phyloP scores from a whole-genome alignment of 1,139 yeast species.

The Wickerhamiella infanticola region DNA sequence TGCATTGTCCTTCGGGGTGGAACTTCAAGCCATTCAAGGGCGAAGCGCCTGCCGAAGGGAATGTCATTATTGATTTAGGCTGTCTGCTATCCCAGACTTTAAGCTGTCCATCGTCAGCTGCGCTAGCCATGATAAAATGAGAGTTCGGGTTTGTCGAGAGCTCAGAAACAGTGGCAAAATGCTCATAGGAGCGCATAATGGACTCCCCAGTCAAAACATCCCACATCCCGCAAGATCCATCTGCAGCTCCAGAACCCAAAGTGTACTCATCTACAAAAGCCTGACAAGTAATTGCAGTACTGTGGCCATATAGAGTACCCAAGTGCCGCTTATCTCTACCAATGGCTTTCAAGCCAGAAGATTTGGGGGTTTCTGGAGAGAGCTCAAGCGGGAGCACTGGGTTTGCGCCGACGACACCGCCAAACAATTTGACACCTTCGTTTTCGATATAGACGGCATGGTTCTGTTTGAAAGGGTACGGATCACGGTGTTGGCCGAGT shows the following conservation, averaged over 20 bases:
- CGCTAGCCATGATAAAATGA: background rate
- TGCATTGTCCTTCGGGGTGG: slow-evolving; percentile 2
- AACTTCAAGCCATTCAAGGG: background rate
- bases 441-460: background rate
- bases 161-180: slow-evolving; percentile 1
- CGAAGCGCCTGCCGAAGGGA: background rate
- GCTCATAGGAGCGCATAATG: slow-evolving; percentile 1
- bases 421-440: background rate
- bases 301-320: slow-evolving; percentile 5
- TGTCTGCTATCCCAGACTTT: slow-evolving; percentile 4
- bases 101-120: slow-evolving; percentile 1
- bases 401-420: slow-evolving; percentile 1
- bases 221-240: slow-evolving; percentile 2
- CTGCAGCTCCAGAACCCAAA: slow-evolving; percentile 4
- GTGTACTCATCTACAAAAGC: slow-evolving; percentile 2
- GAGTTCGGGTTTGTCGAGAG: background rate
- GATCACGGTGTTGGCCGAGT: background rate
- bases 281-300: slow-evolving; percentile 1
- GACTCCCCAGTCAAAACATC: slow-evolving; percentile 2
- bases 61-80: background rate
- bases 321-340: background rate
- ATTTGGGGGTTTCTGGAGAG: background rate
- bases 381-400: background rate
- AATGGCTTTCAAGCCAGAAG: background rate
- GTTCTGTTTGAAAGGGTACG: background rate